phyloP scores from a whole-genome alignment of 495 filamentous ascomycete genomes.

The Penicillium diatomitis region DNA sequence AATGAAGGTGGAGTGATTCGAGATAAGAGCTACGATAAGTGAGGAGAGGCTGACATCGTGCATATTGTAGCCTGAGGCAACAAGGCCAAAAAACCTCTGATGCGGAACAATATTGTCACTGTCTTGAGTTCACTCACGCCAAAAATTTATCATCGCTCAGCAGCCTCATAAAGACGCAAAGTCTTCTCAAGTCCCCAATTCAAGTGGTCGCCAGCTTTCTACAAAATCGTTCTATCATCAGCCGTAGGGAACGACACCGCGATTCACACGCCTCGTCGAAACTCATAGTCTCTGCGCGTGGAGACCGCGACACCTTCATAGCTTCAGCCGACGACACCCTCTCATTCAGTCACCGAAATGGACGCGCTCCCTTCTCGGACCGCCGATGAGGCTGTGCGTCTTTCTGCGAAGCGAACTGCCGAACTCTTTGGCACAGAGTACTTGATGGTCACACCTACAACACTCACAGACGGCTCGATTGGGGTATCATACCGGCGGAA shows the following conservation, averaged over 20 bases:
- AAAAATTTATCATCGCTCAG: too few species aligned
- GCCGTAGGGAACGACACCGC: constrained; percentile 8
- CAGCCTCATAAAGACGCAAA: too few species aligned
- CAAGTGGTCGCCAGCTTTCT: too few species aligned
- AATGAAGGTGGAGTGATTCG: background rate
- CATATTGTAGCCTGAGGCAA: constrained; percentile 7
- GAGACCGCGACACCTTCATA: background rate
- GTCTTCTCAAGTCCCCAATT: too few species aligned
- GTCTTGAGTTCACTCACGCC: too few species aligned
- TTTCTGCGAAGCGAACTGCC: constrained; percentile 60
- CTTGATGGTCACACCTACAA: constrained; percentile 43
- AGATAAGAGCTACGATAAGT: constrained; percentile 22
- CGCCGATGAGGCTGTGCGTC: constrained; percentile 39
- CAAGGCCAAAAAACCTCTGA: background rate
- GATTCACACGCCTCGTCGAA: constrained; percentile 7
- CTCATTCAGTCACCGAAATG: constrained; percentile 16
- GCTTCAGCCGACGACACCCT: background rate
- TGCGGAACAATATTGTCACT: constrained; percentile 5
- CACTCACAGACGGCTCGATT: constrained; percentile 29
- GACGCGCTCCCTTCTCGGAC: constrained; percentile 26
- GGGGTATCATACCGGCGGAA: constrained; percentile 53
- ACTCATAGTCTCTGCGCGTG: constrained; percentile 2
- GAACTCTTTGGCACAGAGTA: constrained; percentile 53
- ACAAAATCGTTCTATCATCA: background rate
- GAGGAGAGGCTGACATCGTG: constrained; percentile 6